Conservation (phyloP, 2,329 filamentous ascomycete species). For the Periconia sp. region DNA sequence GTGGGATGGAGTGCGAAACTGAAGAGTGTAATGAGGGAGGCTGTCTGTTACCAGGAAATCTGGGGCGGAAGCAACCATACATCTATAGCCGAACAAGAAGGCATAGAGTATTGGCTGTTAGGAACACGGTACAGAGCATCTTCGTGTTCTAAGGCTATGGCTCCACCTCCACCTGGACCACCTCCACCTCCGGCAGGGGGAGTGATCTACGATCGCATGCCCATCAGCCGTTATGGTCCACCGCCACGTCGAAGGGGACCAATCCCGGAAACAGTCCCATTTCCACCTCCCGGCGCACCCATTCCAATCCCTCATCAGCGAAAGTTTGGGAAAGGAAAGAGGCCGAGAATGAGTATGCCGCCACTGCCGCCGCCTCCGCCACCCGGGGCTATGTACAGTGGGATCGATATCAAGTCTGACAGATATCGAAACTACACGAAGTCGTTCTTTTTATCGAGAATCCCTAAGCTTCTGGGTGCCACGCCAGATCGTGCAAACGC, state of each 20-base stretch:
- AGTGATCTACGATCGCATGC: not conserved
- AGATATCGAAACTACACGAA: conserved; percentile 16
- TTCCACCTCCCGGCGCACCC: conserved; percentile 1
- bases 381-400: not conserved
- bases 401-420: conserved; percentile 11
- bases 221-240: not conserved
- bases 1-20: conserved; percentile 24
- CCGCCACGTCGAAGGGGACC: not conserved
- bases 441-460: conserved; percentile 29
- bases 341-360: too few relatives aligned
- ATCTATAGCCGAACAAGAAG: conserved; percentile 8
- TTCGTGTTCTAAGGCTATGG: conserved; percentile 8
- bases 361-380: conserved; percentile 6
- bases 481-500: conserved; percentile 5
- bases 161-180: conserved; percentile 13
- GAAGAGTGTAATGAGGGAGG: conserved; percentile 11
- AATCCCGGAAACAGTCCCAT: not conserved
- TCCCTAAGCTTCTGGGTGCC: conserved; percentile 17
- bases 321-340: not conserved
- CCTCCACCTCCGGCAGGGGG: too few relatives aligned
- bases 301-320: not conserved
- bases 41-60: not conserved
- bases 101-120: conserved; percentile 24
- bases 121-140: not conserved
- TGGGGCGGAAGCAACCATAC: conserved; percentile 7